A percentile compares a stretch with the other conserved stretches of the same genome.
These are phyloP conservation scores for Pleurotus eryngii DNA, from an alignment of 768 basidiomycete genomes.

Conservation along the genomic window DNA sequence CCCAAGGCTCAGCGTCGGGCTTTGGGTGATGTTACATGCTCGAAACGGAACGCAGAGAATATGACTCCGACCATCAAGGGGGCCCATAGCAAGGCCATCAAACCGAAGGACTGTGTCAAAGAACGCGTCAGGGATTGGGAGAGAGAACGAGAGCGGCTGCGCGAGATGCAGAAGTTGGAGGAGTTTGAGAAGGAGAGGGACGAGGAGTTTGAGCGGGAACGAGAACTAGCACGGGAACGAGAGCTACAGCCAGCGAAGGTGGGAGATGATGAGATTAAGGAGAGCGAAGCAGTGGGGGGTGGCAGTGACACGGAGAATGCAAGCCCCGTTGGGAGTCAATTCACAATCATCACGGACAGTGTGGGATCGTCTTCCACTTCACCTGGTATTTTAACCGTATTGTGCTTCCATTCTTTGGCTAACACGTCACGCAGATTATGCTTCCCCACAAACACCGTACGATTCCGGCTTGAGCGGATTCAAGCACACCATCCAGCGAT, in stretches of 20 bases:
- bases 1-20: conserved; percentile 26
- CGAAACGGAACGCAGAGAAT: conserved; percentile 23
- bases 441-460: conserved; percentile 26
- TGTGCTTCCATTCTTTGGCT: too few species aligned
- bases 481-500: conserved; percentile 70
- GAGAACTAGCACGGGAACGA: conserved; percentile 14
- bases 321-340: conserved; percentile 1
- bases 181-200: conserved; percentile 53
- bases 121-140: conserved; percentile 78
- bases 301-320: conserved; percentile 10
- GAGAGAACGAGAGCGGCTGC: conserved; percentile 60
- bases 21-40: conserved; percentile 37
- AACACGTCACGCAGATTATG: neutral
- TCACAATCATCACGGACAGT: conserved; percentile 17
- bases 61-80: conserved; percentile 8
- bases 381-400: conserved; percentile 19
- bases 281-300: conserved; percentile 6
- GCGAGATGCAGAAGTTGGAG: conserved; percentile 64
- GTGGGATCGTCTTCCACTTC: conserved; percentile 18
- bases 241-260: conserved; percentile 22
- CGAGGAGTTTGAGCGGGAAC: conserved; percentile 36
- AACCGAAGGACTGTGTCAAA: conserved; percentile 42
- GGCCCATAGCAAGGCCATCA: conserved; percentile 11
- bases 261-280: conserved; percentile 14
- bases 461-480: conserved; percentile 38